Percentiles rank a stretch among this genome's conserved stretches.
Evolutionary conservation across 1,284 basidiomycete species (phyloP).

Genomic region (Lentinus polychrous): DNA sequence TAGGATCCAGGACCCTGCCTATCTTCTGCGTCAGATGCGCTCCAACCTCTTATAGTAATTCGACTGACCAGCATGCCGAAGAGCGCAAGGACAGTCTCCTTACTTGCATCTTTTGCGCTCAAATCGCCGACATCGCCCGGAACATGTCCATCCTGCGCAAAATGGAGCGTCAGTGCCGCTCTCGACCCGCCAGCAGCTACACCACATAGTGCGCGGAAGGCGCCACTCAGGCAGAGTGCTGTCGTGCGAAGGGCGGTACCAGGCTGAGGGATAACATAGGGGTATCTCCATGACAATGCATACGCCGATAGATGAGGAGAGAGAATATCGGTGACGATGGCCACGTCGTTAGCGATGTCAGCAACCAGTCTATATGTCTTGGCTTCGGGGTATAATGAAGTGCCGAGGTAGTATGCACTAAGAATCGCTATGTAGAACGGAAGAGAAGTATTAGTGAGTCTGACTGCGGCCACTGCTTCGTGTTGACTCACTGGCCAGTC

Average conservation of each 20-base stretch:
- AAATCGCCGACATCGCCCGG: slow-evolving; percentile 60
- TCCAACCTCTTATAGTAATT: background rate
- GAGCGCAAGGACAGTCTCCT: slow-evolving; percentile 61
- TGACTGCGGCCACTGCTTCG: background rate
- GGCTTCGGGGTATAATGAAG: slow-evolving; percentile 59
- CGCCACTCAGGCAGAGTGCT: slow-evolving; percentile 50
- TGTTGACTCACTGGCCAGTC: slow-evolving; percentile 46
- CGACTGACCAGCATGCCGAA: slow-evolving; percentile 57
- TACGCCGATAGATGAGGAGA: slow-evolving; percentile 41
- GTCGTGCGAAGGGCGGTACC: slow-evolving; percentile 35
- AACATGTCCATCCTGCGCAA: slow-evolving; percentile 39
- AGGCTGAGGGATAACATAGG: slow-evolving; percentile 18
- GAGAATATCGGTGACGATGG: slow-evolving; percentile 51
- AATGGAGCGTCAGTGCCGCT: slow-evolving; percentile 60
- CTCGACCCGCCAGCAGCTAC: slow-evolving; percentile 62
- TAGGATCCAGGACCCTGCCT: slow-evolving; percentile 55
- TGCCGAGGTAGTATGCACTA: slow-evolving; percentile 53
- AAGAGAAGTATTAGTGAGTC: background rate
- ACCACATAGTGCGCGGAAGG: slow-evolving; percentile 49
- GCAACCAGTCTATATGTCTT: slow-evolving; percentile 68
- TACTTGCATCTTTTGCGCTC: slow-evolving; percentile 65
- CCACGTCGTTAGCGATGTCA: slow-evolving; percentile 56
- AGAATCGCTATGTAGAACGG: slow-evolving; percentile 41
- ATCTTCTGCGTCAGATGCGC: background rate
- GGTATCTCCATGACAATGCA: slow-evolving; percentile 13